Base-by-base conservation (phyloP, 768 basidiomycete species). In the Tephrocybe sp. region DNA sequence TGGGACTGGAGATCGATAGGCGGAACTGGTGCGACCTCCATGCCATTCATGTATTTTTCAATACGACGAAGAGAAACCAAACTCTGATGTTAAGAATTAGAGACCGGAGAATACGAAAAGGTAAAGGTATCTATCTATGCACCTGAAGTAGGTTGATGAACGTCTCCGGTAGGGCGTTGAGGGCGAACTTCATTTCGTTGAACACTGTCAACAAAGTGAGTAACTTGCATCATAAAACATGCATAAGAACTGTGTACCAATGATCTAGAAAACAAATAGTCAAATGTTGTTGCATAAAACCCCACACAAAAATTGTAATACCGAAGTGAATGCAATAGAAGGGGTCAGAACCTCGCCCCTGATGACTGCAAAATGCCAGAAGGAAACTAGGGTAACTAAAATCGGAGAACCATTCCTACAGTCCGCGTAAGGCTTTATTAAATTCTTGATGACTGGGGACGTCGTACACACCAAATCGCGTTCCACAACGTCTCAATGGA, bases 141-240 rank as follows among this genome's bases (percentile, higher is more conserved):
- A 82, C 86, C 71, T 97, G 93, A 6, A 95, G 74, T 71, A 91
- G 77, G 59, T 91, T 90, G 65, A 97, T 91, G 61, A 94, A 84
- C 0, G 91, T 92, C 64, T 94, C 92, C 0, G 94, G 94, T 4
- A 97, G 77, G 1, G 87, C 88, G 57, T 86, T 92, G 46, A 95
- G 76, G 4, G 88, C 90, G 57, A 86, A 94, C 61, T 88, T 87
- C 78, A 95, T 83, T 67, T 94, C 90, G 44, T 78, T 77, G 68
- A 95, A 94, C 16, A 95, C 91, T 82, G 42, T 61, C 1, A 47
- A 44, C n/a, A 47, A 36, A 12, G 27, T 38, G 22, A 42, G 21
- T 2, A 40, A 15, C 39, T 11, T 23, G 33, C 15, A 45, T 15
- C n/a, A 31, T 40, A 19, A 34, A 24, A n/a, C 27, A 36, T 16